Evolutionary conservation across 179 eudicot genomes (phyloP).

Genomic region (Monotropa hypopitys): DNA sequence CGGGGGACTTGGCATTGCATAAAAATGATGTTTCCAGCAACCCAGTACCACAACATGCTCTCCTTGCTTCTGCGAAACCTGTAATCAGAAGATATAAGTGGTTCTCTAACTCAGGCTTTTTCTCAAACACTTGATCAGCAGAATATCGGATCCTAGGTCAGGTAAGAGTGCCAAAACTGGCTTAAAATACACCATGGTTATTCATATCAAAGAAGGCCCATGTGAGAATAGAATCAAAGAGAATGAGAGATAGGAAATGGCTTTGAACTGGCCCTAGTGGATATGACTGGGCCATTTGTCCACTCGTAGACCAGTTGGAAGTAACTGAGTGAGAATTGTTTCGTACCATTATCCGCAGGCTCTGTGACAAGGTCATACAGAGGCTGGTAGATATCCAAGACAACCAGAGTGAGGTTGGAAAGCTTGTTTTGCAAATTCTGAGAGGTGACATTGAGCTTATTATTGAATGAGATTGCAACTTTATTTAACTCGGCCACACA

Average conservation of each 20-base stretch:
- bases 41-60: conserved; percentile 87
- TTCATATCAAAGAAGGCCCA: neutral
- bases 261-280: neutral
- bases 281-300: neutral
- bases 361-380: conserved; percentile 46
- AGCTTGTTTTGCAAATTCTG: conserved; percentile 37
- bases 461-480: conserved; percentile 59
- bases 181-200: neutral
- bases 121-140: neutral
- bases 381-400: conserved; percentile 75
- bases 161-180: neutral
- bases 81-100: conserved; percentile 5
- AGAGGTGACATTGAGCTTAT: conserved; percentile 67
- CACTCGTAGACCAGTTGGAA: neutral
- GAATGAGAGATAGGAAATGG: neutral
- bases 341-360: conserved; percentile 60
- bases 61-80: conserved; percentile 80
- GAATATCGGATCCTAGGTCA: neutral
- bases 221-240: neutral
- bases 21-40: conserved; percentile 56
- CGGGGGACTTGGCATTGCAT: conserved; percentile 56
- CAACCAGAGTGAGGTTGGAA: conserved; percentile 51
- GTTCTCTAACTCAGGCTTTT: neutral
- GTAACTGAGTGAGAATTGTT: neutral
- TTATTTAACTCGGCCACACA: conserved; percentile 59